A percentile compares a stretch with the other conserved stretches of the same genome.
phyloP scores from a whole-genome alignment of 805 yeast genomes.

The Priceomyces medius region DNA sequence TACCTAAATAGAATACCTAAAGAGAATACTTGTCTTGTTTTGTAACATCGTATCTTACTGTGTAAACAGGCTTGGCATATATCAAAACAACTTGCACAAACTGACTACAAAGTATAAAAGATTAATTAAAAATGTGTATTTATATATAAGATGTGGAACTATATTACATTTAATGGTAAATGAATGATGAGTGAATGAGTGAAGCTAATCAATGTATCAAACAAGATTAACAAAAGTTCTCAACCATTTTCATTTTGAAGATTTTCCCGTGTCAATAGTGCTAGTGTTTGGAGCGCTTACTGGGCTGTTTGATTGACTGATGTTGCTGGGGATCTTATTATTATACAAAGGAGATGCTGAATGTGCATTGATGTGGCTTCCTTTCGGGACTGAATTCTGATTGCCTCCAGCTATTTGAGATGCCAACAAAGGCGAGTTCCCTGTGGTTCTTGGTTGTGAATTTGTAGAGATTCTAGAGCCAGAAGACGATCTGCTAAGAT shows the following conservation, averaged over 20 bases:
- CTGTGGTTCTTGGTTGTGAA: slow-evolving; percentile 5
- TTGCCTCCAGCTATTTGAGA: slow-evolving; percentile 7
- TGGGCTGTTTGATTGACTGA: slow-evolving; percentile 1
- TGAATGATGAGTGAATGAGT: not conserved
- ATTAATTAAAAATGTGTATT: not conserved
- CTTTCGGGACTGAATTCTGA: not conserved
- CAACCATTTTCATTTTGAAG: slow-evolving; percentile 5
- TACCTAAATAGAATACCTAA: too few relatives aligned
- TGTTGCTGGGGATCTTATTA: slow-evolving; percentile 4
- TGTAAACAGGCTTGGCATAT: too few relatives aligned
- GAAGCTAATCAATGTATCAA: slow-evolving; percentile 4
- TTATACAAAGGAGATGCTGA: slow-evolving; percentile 6
- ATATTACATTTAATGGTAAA: slow-evolving; percentile 2
- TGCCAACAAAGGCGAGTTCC: slow-evolving; percentile 10
- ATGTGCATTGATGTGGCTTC: not conserved
- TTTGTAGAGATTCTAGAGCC: slow-evolving; percentile 7
- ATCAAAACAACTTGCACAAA: too few relatives aligned
- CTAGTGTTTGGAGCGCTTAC: not conserved
- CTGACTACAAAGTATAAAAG: too few relatives aligned
- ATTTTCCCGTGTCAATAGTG: slow-evolving; percentile 3
- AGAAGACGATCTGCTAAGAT: slow-evolving; percentile 1
- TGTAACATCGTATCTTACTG: too few relatives aligned
- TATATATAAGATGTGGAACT: slow-evolving; percentile 3
- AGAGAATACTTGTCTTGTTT: too few relatives aligned
- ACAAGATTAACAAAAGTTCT: slow-evolving; percentile 3